phyloP scores from a whole-genome alignment of 345 rosid genomes.

The Eucalyptus victrix region DNA sequence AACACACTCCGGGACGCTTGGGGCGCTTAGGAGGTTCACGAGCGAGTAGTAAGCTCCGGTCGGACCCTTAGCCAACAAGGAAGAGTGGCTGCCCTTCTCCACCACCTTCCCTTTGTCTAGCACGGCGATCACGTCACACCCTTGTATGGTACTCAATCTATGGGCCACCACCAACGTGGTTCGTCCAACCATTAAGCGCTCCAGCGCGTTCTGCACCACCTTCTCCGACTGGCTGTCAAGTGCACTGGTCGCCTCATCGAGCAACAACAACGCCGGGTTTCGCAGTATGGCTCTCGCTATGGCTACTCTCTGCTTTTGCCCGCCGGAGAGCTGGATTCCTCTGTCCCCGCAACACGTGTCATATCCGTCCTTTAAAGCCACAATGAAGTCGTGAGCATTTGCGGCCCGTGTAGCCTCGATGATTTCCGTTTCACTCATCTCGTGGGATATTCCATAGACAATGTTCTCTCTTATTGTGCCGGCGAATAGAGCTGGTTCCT shows the following conservation, averaged over 20 bases:
- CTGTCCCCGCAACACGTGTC: constrained; percentile 49
- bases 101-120: constrained; percentile 48
- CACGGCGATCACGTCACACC: constrained; percentile 39
- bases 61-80: constrained; percentile 32
- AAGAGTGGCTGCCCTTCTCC: constrained; percentile 51
- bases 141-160: constrained; percentile 46
- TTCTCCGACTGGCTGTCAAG: constrained; percentile 57
- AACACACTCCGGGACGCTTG: not conserved
- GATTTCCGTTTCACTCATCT: constrained; percentile 30
- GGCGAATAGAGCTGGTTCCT: constrained; percentile 51
- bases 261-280: constrained; percentile 32
- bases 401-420: constrained; percentile 42
- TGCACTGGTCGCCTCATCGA: constrained; percentile 74
- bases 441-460: constrained; percentile 18
- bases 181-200: constrained; percentile 52
- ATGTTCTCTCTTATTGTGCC: constrained; percentile 63
- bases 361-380: constrained; percentile 33
- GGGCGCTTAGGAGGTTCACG: constrained; percentile 23
- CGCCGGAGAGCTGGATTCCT: constrained; percentile 60
- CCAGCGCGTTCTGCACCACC: constrained; percentile 54
- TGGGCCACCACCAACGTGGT: constrained; percentile 71
- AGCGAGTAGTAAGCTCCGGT: constrained; percentile 47
- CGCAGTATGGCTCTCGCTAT: constrained; percentile 46
- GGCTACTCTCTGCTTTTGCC: constrained; percentile 58
- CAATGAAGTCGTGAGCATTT: constrained; percentile 63